phyloP scores from a whole-genome alignment of 306 rosid genomes.

The Vigna reflexopilosa region DNA sequence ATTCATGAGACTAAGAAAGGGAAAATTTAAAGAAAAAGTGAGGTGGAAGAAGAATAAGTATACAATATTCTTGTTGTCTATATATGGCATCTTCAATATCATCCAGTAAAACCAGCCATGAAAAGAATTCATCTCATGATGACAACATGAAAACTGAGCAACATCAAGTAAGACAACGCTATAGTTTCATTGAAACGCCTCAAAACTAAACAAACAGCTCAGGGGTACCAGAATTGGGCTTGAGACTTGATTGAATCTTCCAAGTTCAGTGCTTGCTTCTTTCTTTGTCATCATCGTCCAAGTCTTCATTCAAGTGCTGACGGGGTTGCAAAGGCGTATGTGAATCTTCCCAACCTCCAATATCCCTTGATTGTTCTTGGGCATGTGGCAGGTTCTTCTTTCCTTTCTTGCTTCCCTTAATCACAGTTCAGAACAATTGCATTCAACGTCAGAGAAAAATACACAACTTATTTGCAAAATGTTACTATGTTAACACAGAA shows the following conservation, averaged over 20 bases:
- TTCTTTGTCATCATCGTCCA: conserved; percentile 38
- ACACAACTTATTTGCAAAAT: conserved; percentile 10
- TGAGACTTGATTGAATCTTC: conserved; percentile 7
- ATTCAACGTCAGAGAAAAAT: conserved; percentile 34
- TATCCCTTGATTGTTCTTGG: conserved; percentile 58
- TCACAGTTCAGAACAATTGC: conserved; percentile 28
- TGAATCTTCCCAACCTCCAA: conserved; percentile 53
- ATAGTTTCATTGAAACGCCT: conserved; percentile 10
- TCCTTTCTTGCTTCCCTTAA: conserved; percentile 57
- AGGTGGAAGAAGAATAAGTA: not conserved
- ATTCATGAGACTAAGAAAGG: not conserved
- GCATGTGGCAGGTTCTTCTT: conserved; percentile 60
- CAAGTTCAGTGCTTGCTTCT: conserved; percentile 41
- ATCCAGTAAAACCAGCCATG: conserved; percentile 15
- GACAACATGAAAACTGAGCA: not conserved
- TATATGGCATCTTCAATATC: conserved; percentile 19
- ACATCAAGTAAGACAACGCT: conserved; percentile 33
- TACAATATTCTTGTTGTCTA: not conserved
- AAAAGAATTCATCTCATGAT: conserved; percentile 19
- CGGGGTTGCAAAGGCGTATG: conserved; percentile 32
- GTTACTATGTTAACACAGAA: not conserved
- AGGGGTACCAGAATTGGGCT: conserved; percentile 9
- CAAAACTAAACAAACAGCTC: conserved; percentile 23
- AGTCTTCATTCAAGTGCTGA: conserved; percentile 43
- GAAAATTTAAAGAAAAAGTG: not conserved